Conservation (phyloP, 257 asterid species). For the Solanum pinnatisectum region DNA sequence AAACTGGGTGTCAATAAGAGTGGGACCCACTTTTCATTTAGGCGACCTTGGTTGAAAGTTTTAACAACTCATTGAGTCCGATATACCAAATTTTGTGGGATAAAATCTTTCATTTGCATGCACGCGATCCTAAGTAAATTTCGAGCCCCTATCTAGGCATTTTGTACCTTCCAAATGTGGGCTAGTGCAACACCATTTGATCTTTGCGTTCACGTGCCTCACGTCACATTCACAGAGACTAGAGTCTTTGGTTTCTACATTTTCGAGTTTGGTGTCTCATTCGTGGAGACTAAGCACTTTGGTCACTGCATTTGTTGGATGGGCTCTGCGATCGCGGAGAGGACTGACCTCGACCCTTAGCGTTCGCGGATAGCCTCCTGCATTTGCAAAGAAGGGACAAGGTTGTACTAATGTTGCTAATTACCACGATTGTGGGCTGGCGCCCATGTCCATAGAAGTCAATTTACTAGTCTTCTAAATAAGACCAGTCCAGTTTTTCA, state of each 20-base stretch:
- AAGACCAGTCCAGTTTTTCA: no score
- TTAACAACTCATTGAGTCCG: neutral
- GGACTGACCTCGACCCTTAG: neutral
- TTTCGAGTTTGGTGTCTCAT: neutral
- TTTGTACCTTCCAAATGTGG: no score
- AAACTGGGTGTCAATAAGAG: no score
- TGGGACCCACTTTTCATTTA: neutral
- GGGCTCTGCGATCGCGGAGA: neutral
- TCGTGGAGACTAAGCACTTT: neutral
- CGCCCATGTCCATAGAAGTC: neutral
- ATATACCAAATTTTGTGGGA: neutral
- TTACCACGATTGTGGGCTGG: neutral
- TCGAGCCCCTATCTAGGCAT: neutral
- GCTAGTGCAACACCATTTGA: neutral
- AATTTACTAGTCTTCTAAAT: no score
- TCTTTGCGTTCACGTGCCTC: neutral
- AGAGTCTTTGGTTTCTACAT: neutral
- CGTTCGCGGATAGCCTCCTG: neutral
- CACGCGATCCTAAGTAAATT: no score
- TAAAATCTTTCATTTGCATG: no score
- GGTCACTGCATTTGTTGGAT: neutral
- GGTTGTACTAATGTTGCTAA: neutral
- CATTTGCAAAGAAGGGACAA: neutral
- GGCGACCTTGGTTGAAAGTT: neutral
- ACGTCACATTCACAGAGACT: accelerated